Base-by-base conservation (phyloP, 768 basidiomycete genomes). In the Trametes punicea region DNA sequence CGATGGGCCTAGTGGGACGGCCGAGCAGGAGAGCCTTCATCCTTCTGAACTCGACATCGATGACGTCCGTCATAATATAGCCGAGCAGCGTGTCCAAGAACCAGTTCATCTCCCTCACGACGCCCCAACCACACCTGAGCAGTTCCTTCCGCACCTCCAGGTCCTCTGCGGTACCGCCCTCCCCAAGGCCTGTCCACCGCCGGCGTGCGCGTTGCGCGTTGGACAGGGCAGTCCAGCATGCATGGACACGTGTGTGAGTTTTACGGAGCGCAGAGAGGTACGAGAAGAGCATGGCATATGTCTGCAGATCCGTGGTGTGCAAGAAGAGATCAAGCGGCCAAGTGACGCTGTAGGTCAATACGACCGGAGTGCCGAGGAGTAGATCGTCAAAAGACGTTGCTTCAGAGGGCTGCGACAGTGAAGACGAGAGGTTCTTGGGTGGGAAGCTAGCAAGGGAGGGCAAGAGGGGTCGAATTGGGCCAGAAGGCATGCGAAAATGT, bases 291-390 rank as follows among this genome's bases (percentile, higher is more conserved):
- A 81, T 79, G 2, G 83, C 82, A 64, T 97, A 96, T 31, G 83
- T 78, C 16, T 81, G 75, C 18, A 95, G 75, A 63, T 93, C 90
- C 0, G 83, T 74, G 20, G 84, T 75, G 49, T 90, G 84, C 21
- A 97, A 81, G 72, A 96, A 95, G 42, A 96, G 81, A 67, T 95
- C 91, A 38, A 96, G 77, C 0, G 93, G 93, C 92, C 92, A 97
- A 0, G 85, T 72, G 21, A 93, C 83, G 16, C 70, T 74, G 68
- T 91, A 94, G 6, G 78, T 79, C 18, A 96, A 76, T 1, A 77
- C 71, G 27, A 93, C 73, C 0, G 88, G 83, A 0, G 89, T 90
- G 15, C 93, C 93, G 34, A 97, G 80, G 3, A 96, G 77, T 52
- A 86, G 78, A 47, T 87, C 84, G 51, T 83, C 83, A 68, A 93